phyloP scores from a whole-genome alignment of 2,329 filamentous ascomycete genomes.

The Monosporascus sp. region DNA sequence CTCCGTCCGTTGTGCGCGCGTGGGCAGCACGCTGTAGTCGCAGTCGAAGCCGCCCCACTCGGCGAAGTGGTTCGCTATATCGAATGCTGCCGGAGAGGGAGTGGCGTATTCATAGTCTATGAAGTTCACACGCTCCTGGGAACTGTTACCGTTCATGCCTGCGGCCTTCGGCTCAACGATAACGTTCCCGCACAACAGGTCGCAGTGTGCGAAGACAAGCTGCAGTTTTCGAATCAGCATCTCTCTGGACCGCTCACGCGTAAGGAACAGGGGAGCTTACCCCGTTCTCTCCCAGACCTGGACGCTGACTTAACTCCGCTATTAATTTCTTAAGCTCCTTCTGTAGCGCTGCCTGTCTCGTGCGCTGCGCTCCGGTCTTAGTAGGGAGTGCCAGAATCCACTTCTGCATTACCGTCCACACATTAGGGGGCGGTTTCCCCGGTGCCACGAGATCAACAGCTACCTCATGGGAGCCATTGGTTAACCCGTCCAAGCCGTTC shows the following conservation, averaged over 20 bases:
- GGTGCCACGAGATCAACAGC: constrained; percentile 49
- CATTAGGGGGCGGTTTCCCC: constrained; percentile 71
- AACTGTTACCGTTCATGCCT: constrained; percentile 23
- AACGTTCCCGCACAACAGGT: constrained; percentile 92
- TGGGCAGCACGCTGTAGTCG: constrained; percentile 80
- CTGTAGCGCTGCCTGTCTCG: constrained; percentile 64
- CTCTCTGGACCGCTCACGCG: background rate
- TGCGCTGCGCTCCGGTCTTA: constrained; percentile 61
- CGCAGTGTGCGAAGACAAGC: constrained; percentile 92
- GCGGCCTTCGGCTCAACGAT: constrained; percentile 62
- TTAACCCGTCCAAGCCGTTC: constrained; percentile 29
- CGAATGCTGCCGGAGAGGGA: constrained; percentile 89
- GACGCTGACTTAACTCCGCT: constrained; percentile 65
- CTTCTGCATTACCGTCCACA: constrained; percentile 94
- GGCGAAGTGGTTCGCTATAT: constrained; percentile 95
- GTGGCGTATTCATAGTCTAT: constrained; percentile 99
- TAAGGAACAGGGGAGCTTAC: constrained; percentile 41
- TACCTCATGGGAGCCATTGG: constrained; percentile 29
- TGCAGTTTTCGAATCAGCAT: constrained; percentile 29
- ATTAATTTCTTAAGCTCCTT: constrained; percentile 68
- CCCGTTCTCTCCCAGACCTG: constrained; percentile 69
- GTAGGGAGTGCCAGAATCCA: constrained; percentile 86
- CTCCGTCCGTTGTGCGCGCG: constrained; percentile 64
- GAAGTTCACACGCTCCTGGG: constrained; percentile 61
- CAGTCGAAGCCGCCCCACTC: constrained; percentile 98